These are phyloP conservation scores for Umbelopsis isabellina DNA, from an alignment of 192 early-diverging fungal species.

Conservation along the genomic window DNA sequence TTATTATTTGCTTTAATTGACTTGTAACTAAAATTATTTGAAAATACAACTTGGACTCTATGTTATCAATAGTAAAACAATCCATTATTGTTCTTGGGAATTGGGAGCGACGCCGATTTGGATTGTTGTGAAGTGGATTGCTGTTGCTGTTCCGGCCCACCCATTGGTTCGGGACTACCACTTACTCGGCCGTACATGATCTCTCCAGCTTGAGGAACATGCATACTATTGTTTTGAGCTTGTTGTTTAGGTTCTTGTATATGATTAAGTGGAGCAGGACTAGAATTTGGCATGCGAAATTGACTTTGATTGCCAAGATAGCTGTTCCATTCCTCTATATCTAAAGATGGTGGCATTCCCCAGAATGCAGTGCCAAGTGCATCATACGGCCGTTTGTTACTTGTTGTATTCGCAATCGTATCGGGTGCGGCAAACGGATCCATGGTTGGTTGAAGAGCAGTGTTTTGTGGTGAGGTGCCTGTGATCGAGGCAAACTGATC, in stretches of 20 bases:
- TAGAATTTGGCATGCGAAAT: background rate
- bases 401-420: constrained; percentile 21
- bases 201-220: constrained; percentile 26
- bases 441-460: constrained; percentile 18
- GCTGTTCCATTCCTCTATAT: constrained; percentile 41
- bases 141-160: constrained; percentile 13
- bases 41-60: background rate
- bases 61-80: background rate
- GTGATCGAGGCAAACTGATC: background rate
- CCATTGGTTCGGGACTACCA: background rate
- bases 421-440: constrained; percentile 44
- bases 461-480: constrained; percentile 3
- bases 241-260: background rate
- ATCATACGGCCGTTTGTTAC: constrained; percentile 26
- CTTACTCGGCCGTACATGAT: background rate
- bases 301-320: constrained; percentile 37
- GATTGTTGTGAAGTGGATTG: background rate
- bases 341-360: constrained; percentile 35
- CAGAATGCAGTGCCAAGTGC: constrained; percentile 34
- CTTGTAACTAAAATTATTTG: background rate
- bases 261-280: too few relatives aligned
- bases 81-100: constrained; percentile 12
- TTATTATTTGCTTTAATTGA: too few relatives aligned
- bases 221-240: background rate
- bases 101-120: background rate